Evolutionary conservation across 352 stramenopile genomes (phyloP).

Genomic region (Chrysophaeum taylorii): DNA sequence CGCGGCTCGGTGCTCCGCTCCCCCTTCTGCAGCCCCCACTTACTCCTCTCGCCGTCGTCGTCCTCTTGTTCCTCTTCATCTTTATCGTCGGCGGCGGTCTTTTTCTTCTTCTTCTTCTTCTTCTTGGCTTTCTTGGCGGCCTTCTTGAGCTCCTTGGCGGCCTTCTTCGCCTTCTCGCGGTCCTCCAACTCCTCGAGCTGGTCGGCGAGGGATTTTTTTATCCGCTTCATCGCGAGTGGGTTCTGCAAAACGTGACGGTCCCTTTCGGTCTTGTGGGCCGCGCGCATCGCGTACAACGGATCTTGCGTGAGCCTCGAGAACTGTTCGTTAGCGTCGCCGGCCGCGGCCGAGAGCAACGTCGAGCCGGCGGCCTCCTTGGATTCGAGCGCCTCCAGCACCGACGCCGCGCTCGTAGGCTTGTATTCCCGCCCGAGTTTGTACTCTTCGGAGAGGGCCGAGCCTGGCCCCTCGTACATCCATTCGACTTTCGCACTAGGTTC

Average conservation of each 20-base stretch:
- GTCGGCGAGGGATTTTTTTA: background rate
- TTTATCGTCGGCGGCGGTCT: background rate
- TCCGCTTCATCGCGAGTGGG: background rate
- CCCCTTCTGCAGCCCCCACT: background rate
- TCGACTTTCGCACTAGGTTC: background rate
- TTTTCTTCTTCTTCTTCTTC: conserved; percentile 1
- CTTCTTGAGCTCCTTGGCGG: background rate
- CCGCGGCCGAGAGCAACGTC: background rate
- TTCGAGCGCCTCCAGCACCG: background rate
- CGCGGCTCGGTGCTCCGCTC: background rate
- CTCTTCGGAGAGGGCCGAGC: background rate
- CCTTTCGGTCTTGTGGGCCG: background rate
- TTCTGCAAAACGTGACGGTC: background rate
- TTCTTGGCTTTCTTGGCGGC: background rate
- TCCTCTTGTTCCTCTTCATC: background rate
- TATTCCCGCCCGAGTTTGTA: conserved; percentile 7
- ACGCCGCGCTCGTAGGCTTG: background rate
- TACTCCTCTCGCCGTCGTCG: background rate
- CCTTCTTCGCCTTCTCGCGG: conserved; percentile 1
- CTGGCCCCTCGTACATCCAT: conserved; percentile 11
- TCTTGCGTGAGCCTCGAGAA: background rate
- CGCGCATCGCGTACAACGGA: background rate
- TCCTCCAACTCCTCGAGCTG: background rate
- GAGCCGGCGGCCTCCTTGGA: background rate
- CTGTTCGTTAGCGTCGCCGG: background rate